Evolutionary conservation across 371 early-diverging fungal genomes (phyloP), one percentile per base, ranked within the genome.

Genomic region (Amoeboaphelidium protococcarum): DNA sequence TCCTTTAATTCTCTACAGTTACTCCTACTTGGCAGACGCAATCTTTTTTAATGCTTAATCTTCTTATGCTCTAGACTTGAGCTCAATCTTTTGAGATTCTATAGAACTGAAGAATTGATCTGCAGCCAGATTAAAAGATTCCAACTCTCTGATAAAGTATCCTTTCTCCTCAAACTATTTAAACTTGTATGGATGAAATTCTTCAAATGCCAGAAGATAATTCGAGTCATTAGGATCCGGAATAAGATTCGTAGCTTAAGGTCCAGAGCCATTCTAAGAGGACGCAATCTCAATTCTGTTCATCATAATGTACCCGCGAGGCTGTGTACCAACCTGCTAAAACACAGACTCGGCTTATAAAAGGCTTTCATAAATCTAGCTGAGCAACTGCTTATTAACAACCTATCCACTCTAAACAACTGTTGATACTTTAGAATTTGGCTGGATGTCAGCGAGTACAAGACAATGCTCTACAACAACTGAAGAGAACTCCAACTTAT

Each of bases 81-180:
- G 45, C 22, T 71, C 71, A 3, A 84, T 55, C 49, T 74, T 74
- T 56, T 86, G 87, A n/a, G 80, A 66, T 58, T 96, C 96, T 25
- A 86, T 69, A 10, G 77, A 71, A 0, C 86, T 83, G 53, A 77
- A 94, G 61, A 78, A 96, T 46, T 80, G 77, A 54, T 96, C 95
- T 0, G 84, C 86, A 0, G 85, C 78, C 31, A 68, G 65, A 53
- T 80, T 74, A 68, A 92, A 92, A 1, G 74, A 71, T 25, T 56
- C 60, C 37, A 68, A 79, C 47, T 76, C 72, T 43, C 69, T 69
- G 56, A 31, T 16, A 31, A 16, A 10, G 6, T 31, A 6, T 10
- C 16, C 16, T 31, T 31, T 16, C 16, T 31, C 16, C 16, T 10
- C 10, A 31, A 31, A n/a, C n/a, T n/a, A n/a, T n/a, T n/a, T 31